Conservation (phyloP, 768 basidiomycete species). For the Gymnopilus dilepis region DNA sequence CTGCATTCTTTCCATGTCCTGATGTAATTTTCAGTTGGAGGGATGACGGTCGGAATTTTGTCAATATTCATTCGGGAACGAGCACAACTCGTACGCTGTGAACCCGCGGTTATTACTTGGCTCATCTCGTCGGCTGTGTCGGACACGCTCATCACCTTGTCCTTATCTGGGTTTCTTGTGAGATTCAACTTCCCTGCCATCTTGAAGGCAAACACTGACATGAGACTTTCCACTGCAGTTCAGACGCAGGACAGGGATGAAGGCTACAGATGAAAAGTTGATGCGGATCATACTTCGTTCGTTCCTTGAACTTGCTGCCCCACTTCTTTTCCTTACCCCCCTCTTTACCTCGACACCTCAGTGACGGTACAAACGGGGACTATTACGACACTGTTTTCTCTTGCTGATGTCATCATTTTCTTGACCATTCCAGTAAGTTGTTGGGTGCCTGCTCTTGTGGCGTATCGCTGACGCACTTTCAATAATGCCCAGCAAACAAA, state of each 20-base stretch:
- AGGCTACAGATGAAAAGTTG: constrained; percentile 39
- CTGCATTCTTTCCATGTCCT: neutral
- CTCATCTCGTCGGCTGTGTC: constrained; percentile 47
- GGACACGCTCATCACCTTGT: constrained; percentile 51
- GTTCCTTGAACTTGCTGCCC: neutral
- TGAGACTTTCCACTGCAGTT: constrained; percentile 30
- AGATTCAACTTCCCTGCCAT: constrained; percentile 16
- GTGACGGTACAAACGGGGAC: constrained; percentile 39
- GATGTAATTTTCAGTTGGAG: constrained; percentile 7
- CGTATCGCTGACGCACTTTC: neutral
- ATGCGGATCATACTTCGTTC: constrained; percentile 38
- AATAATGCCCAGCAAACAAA: neutral
- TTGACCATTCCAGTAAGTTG: constrained; percentile 28
- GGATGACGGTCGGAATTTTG: neutral
- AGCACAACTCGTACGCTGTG: neutral
- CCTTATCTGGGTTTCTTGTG: constrained; percentile 50
- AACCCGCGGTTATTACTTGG: constrained; percentile 44
- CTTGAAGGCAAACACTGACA: neutral
- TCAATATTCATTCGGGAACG: constrained; percentile 2
- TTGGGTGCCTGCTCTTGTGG: neutral
- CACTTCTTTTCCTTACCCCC: neutral
- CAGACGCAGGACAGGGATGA: constrained; percentile 40
- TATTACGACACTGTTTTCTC: constrained; percentile 32
- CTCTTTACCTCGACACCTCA: constrained; percentile 11
- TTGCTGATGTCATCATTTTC: constrained; percentile 37